A percentile compares a stretch with the other conserved stretches of the same genome.
These are phyloP conservation scores for Termitomyces sp. DNA, from an alignment of 768 basidiomycete species.

Conservation along the genomic window DNA sequence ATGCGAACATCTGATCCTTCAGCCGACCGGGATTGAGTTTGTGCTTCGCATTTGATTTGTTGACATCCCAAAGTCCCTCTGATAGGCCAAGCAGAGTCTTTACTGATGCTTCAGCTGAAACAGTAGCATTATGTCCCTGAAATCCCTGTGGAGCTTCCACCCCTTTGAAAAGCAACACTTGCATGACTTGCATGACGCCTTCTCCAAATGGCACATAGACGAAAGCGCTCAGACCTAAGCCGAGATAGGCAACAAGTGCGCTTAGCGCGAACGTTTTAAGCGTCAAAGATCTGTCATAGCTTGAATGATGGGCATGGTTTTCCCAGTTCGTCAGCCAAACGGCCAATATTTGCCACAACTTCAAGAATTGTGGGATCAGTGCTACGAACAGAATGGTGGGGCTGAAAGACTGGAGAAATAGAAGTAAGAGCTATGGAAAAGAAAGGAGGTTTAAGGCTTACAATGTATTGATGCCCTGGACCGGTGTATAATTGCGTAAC, in stretches of 20 bases:
- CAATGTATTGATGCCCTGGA: conserved; percentile 74
- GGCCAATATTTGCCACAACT: conserved; percentile 68
- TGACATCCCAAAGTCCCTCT: conserved; percentile 48
- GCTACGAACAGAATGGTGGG: conserved; percentile 84
- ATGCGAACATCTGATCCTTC: conserved; percentile 91
- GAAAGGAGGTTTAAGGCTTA: conserved; percentile 35
- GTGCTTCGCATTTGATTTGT: conserved; percentile 44
- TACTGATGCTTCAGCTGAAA: conserved; percentile 13
- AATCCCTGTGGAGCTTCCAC: conserved; percentile 10
- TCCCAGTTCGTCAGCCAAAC: conserved; percentile 81
- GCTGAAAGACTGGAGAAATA: conserved; percentile 55
- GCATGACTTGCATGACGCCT: conserved; percentile 64
- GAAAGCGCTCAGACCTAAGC: conserved; percentile 90
- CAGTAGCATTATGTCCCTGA: conserved; percentile 26
- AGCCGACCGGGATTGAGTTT: conserved; percentile 70
- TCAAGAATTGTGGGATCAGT: conserved; percentile 77
- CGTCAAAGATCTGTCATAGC: conserved; percentile 76
- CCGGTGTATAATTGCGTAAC: conserved; percentile 87
- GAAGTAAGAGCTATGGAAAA: not conserved
- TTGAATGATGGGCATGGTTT: conserved; percentile 81
- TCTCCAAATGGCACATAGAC: conserved; percentile 94
- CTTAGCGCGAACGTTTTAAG: conserved; percentile 89
- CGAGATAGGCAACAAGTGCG: conserved; percentile 87
- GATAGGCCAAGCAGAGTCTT: conserved; percentile 15
- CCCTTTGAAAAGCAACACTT: conserved; percentile 39